Conservation (phyloP, 2,329 filamentous ascomycete genomes). For the Fusarium phyllophilum region DNA sequence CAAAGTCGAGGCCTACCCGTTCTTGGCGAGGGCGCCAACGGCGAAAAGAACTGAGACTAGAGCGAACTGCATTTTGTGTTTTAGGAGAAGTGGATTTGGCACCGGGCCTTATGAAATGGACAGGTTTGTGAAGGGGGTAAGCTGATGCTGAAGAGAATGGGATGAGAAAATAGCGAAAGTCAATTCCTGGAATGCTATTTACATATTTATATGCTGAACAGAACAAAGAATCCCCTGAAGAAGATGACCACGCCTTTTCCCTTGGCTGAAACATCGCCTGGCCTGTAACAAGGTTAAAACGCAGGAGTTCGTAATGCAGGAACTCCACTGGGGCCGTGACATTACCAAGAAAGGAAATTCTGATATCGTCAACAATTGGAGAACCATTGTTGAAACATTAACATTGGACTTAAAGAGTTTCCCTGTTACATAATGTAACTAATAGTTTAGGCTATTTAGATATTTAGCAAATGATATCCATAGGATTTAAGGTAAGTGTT, state of each 20-base stretch:
- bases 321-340: background rate
- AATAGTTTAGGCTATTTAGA: background rate
- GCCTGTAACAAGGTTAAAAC: background rate
- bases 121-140: background rate
- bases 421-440: background rate
- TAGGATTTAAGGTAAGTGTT: background rate
- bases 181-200: background rate
- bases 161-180: background rate
- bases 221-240: background rate
- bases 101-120: background rate
- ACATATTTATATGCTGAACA: background rate
- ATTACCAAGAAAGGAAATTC: background rate
- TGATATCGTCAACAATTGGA: background rate
- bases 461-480: background rate
- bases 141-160: background rate
- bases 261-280: background rate
- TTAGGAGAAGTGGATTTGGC: background rate
- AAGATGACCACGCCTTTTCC: background rate
- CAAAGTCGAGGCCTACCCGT: background rate
- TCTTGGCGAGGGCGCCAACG: background rate
- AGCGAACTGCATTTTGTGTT: background rate
- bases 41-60: background rate
- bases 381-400: background rate
- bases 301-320: background rate
- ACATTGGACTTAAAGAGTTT: background rate